A percentile compares a stretch with the other conserved stretches of the same genome.
phyloP scores from a whole-genome alignment of 257 asterid species.

The Lycium barbarum region DNA sequence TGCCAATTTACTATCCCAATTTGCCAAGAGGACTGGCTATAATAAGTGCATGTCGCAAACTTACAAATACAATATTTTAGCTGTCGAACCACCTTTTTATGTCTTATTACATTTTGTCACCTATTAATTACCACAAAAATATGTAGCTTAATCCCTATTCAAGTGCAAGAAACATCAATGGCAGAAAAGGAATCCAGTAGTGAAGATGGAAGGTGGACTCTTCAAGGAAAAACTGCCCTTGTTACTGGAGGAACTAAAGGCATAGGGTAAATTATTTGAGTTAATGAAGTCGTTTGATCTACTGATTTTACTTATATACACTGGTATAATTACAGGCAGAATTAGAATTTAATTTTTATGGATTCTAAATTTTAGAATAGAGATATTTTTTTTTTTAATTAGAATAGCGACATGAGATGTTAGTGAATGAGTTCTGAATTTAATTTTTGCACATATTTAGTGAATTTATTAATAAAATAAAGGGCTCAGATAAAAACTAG shows the following conservation, averaged over 20 bases:
- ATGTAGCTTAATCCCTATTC: neutral
- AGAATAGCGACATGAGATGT: neutral
- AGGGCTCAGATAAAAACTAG: neutral
- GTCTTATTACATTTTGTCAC: neutral
- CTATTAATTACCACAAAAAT: neutral
- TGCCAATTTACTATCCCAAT: too few species aligned
- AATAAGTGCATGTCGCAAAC: neutral
- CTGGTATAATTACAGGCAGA: neutral
- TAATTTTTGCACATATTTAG: too few species aligned
- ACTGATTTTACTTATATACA: neutral
- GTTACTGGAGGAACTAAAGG: slow-evolving; percentile 27
- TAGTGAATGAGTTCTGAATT: neutral
- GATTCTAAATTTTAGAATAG: neutral
- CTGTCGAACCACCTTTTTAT: neutral
- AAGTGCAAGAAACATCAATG: neutral
- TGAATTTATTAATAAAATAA: too few species aligned
- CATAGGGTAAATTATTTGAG: slow-evolving; percentile 1
- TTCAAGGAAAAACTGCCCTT: slow-evolving; percentile 20
- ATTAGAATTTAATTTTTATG: too few species aligned
- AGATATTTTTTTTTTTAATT: too few species aligned
- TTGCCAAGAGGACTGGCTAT: too few species aligned
- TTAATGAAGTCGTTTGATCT: neutral
- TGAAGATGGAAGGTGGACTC: slow-evolving; percentile 15
- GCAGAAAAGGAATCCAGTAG: neutral
- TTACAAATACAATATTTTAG: neutral